Evolutionary conservation across 192 early-diverging fungal genomes (phyloP), one percentile per base, ranked within the genome.

Genomic region (Phycomyces nitens): DNA sequence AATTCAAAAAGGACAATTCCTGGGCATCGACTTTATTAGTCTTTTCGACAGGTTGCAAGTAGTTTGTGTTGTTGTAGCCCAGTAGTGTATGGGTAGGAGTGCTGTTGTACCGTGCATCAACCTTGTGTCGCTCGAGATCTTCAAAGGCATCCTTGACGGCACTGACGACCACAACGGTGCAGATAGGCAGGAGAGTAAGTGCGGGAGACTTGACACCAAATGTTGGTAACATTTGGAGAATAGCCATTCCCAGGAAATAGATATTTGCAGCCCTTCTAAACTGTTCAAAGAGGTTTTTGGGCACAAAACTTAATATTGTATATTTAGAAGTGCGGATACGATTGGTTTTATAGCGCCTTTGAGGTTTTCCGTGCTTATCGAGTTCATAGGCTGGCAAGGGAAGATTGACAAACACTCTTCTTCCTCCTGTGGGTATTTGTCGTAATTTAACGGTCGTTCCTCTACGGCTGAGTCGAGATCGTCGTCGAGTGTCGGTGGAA

Each of bases 241-340:
- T 81, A 41, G 86, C 85, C 68, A 93, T 80, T 24, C 81, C 80
- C 52, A 97, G 84, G 66, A 99, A 99, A 72, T 92, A 99, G 23
- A 96, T 78, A 65, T 90, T 88, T 80, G 86, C 86, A 15, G 81
- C 82, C n/a, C 84, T 82, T 51, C 88, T 80, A 68, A 98, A 96
- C 73, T 98, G 96, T 57, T 92, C 91, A 77, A 89, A 94, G 53
- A 98, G 64, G 68, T 94, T 98, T 68, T 92, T 90, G 14, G 94
- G 93, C 16, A 98, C 49, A 77, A 98, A 98, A 21, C 83, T 85
- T 22, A 91, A 23, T 12, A 85, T 38, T n/a, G 87, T 92, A 77
- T 98, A 98, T 68, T 95, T 94, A n/a, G 92, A 87, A 0, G 96
- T 95, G n/a, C 79, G 77, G 60, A 97, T 91, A 22, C 76, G 76